Percentiles rank a stretch among this genome's conserved stretches.
phyloP scores from a whole-genome alignment of 495 filamentous ascomycete species.

The Neurospora pannonica region DNA sequence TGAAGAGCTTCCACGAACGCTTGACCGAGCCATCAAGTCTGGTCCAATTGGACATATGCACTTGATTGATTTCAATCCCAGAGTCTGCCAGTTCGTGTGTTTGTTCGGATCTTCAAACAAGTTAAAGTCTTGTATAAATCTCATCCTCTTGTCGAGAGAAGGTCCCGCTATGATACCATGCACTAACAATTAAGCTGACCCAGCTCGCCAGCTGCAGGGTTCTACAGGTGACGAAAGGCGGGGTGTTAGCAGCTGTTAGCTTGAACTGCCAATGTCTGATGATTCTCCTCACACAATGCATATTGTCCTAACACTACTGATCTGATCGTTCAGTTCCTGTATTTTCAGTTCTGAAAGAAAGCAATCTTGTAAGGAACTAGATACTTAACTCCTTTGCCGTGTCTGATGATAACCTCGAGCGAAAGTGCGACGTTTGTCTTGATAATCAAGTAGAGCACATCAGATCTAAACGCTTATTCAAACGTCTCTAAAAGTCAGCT shows the following conservation, averaged over 20 bases:
- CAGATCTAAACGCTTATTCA: not conserved
- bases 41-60: not conserved
- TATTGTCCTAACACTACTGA: not conserved
- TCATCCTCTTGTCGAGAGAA: not conserved
- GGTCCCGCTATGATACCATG: not conserved
- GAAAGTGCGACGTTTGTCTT: not conserved
- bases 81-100: no score
- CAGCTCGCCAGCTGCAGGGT: not conserved
- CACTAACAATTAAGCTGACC: not conserved
- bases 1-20: not conserved
- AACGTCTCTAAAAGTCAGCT: not conserved
- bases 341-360: not conserved
- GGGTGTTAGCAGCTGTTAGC: not conserved
- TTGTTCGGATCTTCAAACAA: not conserved
- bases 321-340: not conserved
- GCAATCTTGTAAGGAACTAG: rapidly evolving
- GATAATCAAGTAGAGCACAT: not conserved
- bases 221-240: not conserved
- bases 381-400: not conserved
- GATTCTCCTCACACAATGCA: not conserved
- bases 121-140: not conserved
- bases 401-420: not conserved
- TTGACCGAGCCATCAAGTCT: not conserved
- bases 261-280: not conserved
- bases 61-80: not conserved